Evolutionary conservation across 2,329 filamentous ascomycete genomes (phyloP).

Genomic region (Lasiodiplodia gonubiensis): DNA sequence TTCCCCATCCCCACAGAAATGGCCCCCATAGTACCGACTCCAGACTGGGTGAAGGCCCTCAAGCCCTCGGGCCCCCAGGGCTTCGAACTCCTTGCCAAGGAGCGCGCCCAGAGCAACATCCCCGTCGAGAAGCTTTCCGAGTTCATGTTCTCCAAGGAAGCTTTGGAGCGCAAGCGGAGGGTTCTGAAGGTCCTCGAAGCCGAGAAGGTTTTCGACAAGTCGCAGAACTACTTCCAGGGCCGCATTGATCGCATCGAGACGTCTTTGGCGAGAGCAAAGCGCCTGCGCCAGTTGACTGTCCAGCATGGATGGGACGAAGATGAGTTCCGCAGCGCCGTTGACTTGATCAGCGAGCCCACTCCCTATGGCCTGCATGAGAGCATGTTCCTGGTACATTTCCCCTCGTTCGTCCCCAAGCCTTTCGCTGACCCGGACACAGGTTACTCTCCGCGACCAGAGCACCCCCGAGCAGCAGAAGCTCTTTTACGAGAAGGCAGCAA

Average conservation of each 20-base stretch:
- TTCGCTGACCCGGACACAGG: conserved; percentile 45
- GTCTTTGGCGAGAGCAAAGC: conserved; percentile 73
- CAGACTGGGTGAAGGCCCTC: conserved; percentile 70
- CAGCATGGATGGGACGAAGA: conserved; percentile 71
- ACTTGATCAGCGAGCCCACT: conserved; percentile 73
- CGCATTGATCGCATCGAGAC: conserved; percentile 71
- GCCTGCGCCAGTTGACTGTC: conserved; percentile 68
- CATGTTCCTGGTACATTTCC: conserved; percentile 65
- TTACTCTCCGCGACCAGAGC: conserved; percentile 73
- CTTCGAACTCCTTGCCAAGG: conserved; percentile 69
- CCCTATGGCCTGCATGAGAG: conserved; percentile 75
- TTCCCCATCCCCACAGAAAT: conserved; percentile 1
- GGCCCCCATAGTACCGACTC: conserved; percentile 43
- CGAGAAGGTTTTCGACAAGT: conserved; percentile 78
- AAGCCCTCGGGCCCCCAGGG: conserved; percentile 72
- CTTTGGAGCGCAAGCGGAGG: conserved; percentile 64
- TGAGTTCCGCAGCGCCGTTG: conserved; percentile 68
- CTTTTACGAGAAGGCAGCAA: conserved; percentile 71
- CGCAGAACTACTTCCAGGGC: conserved; percentile 76
- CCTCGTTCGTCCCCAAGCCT: background rate
- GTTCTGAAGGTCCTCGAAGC: conserved; percentile 69
- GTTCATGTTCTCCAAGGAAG: conserved; percentile 71
- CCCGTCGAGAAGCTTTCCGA: conserved; percentile 70
- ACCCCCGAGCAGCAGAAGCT: conserved; percentile 75
- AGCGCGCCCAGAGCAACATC: conserved; percentile 71